Percentiles rank a stretch among this genome's conserved stretches.
phyloP scores from a whole-genome alignment of 306 rosid species.

The Gynostemma pentaphyllum region DNA sequence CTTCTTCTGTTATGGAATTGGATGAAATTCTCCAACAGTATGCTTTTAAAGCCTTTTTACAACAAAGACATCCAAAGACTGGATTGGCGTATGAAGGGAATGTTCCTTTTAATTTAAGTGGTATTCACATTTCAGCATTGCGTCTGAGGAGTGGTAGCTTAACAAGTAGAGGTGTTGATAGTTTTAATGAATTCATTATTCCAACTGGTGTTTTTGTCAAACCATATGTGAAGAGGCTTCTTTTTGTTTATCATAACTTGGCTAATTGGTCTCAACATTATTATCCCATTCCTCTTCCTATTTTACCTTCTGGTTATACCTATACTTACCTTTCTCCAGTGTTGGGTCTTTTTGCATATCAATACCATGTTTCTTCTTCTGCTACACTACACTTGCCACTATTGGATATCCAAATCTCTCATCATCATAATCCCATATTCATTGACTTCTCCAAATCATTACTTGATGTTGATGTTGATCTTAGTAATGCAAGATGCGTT shows the following conservation, averaged over 20 bases:
- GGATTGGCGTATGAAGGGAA: constrained; percentile 15
- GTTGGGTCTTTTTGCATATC: constrained; percentile 60
- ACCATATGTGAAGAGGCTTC: constrained; percentile 61
- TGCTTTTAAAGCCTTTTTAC: constrained; percentile 22
- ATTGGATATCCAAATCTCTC: constrained; percentile 25
- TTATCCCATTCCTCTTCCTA: constrained; percentile 33
- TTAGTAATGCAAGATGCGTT: constrained; percentile 38
- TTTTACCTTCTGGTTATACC: too few species aligned
- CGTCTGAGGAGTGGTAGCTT: constrained; percentile 66
- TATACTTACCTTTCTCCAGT: constrained; percentile 64
- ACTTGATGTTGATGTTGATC: constrained; percentile 26
- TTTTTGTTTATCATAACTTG: constrained; percentile 72
- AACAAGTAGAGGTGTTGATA: constrained; percentile 39
- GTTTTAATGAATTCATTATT: constrained; percentile 58
- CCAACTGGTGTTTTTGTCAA: constrained; percentile 33
- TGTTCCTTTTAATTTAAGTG: constrained; percentile 29
- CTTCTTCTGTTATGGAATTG: constrained; percentile 20
- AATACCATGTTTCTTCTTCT: constrained; percentile 37
- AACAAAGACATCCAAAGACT: constrained; percentile 23
- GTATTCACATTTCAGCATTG: constrained; percentile 28
- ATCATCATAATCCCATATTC: constrained; percentile 32
- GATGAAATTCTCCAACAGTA: constrained; percentile 32
- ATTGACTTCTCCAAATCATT: constrained; percentile 30
- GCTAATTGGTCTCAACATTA: constrained; percentile 42
- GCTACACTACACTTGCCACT: constrained; percentile 35